Evolutionary conservation across 2,329 filamentous ascomycete genomes (phyloP), one percentile per base, ranked within the genome.

Genomic region (Claviceps pusilla): DNA sequence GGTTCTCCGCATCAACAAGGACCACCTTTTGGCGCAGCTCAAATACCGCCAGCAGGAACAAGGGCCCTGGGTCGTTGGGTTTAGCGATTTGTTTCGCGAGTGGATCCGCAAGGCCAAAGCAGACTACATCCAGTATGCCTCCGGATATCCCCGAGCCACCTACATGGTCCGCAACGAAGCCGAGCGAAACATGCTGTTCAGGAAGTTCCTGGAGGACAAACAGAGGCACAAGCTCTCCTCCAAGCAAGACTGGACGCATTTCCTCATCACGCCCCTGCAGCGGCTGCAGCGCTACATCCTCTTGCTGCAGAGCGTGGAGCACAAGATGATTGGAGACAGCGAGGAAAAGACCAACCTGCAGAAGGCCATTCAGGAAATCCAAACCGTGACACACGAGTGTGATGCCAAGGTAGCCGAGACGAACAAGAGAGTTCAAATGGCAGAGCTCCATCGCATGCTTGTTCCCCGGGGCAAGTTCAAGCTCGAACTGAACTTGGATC

Each of bases 31-130:
- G 29, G 86, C 91, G 2, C 91, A 96, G 67, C 79, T 98, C 62
- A 97, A 97, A 65, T 98, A 97, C 66, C 83, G 93, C 31, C 93
- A 98, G 67, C 87, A 93, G 63, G 93, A 97, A 66, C 91, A 98
- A 71, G 93, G 93, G 0, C 93, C 93, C 0, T 98, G 89, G 83
- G 84, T 98, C 56, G 76, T 80, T 12, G 93, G 93, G 3, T 96
- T 96, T 70, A 96, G 90, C 65, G 93, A 97, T 64, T 88, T 98
- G 51, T 97, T 98, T 74, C 78, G 93, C 56, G 93, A 98, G 71
- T 98, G 93, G 93, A 95, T 97, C 58, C 82, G 93, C 58, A 97
- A 96, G 68, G 93, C 93, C 37, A 89, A 85, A 67, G 74, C 78
- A 2, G 85, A 88, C 11, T 98, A 97, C 66, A 83, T 96, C 57